Evolutionary conservation across 179 eudicot genomes (phyloP), one percentile per base, ranked within the genome.

Genomic region (Camellia oleifera): DNA sequence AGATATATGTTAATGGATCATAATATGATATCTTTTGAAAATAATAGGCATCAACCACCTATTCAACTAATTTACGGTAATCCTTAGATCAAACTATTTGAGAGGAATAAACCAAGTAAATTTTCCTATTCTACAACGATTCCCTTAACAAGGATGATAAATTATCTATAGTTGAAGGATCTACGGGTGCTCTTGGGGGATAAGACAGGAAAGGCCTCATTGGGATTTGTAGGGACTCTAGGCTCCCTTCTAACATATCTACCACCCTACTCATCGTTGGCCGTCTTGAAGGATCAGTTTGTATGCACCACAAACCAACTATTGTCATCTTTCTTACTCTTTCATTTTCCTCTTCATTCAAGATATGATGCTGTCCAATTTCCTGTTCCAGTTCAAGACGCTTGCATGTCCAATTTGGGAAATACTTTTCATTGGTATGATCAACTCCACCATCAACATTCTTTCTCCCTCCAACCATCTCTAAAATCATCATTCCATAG

Each of bases 231-330:
- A 74, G 23, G 2, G 67, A 40, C 18, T 65, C 72, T 3, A 12
- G 0, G 60, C 18, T 74, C 10, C 82, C 78, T 65, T 62, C 20
- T 42, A 72, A 13, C 78, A 72, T 80, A 0, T 64, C 73, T 56
- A 73, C 54, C 72, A 73, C 78, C 12, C 23, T 11, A 40, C 54
- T 80, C 45, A 80, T 74, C 40, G 78, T 32, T 4, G 74, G 82
- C 18, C 74, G 13, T 23, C 23, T 15, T 17, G 46, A 46, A 26
- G 82, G 78, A 74, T 80, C 26, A 10, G 74, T 74, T 12, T 74
- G 67, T 62, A 73, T 79, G 82, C 78, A 79, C 78, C 72, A 79
- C 53, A 79, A 26, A 4, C 73, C 65, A 17, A 79, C 73, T 65
- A 80, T 65, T 7, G 40, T 74, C 78, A 80, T 80, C 73, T 40